These are phyloP conservation scores for Thelonectria discophora DNA, from an alignment of 2,329 filamentous ascomycete species.

Conservation along the genomic window DNA sequence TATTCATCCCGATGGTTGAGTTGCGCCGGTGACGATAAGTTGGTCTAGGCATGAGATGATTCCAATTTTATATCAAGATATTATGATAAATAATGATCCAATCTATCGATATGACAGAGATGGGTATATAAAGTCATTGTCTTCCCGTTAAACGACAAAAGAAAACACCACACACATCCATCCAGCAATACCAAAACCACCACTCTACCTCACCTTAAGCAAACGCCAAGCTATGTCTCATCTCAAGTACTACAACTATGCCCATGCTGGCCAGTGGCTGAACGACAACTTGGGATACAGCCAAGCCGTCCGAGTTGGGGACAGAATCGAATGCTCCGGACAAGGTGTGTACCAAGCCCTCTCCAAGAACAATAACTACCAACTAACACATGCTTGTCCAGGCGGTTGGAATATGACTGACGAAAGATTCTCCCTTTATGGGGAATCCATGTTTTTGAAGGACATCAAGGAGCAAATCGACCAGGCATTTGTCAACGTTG, in stretches of 20 bases:
- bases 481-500: slow-evolving; percentile 63
- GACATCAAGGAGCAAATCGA: slow-evolving; percentile 55
- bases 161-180: neutral
- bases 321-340: slow-evolving; percentile 57
- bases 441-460: slow-evolving; percentile 43
- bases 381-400: slow-evolving; percentile 13
- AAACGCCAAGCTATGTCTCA: slow-evolving; percentile 41
- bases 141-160: neutral
- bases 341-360: slow-evolving; percentile 48
- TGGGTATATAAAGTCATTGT: neutral
- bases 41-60: neutral
- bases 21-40: neutral
- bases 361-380: neutral
- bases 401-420: slow-evolving; percentile 43
- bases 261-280: slow-evolving; percentile 42
- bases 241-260: slow-evolving; percentile 44
- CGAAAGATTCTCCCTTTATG: neutral
- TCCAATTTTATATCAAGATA: neutral
- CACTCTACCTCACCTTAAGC: no score
- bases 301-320: slow-evolving; percentile 59
- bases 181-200: neutral
- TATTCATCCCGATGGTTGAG: slow-evolving; percentile 4
- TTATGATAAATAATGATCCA: neutral
- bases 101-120: neutral
- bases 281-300: slow-evolving; percentile 51